Conservation (phyloP, 179 eudicot species). For the Vitellaria paradoxa region DNA sequence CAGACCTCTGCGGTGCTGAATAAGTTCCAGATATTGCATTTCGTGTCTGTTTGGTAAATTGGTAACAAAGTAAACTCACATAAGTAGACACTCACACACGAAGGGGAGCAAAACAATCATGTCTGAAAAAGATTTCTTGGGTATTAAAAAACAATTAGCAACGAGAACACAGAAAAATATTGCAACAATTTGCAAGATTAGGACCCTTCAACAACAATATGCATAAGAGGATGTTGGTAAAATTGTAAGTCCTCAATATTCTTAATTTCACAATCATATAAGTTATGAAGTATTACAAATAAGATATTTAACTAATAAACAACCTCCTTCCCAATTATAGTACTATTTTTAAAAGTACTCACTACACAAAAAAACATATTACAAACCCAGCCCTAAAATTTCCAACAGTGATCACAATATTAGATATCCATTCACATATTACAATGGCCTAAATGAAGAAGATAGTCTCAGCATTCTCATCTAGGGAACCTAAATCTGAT, state of each 20-base stretch:
- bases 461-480: background rate
- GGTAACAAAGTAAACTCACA: background rate
- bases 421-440: background rate
- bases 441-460: background rate
- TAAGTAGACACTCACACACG: background rate
- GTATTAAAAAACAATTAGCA: background rate
- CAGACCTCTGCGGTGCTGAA: conserved; percentile 99
- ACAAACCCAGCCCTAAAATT: background rate
- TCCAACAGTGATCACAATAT: background rate
- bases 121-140: background rate
- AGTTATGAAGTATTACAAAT: background rate
- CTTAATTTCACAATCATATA: background rate
- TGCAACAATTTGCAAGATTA: background rate
- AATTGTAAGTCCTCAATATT: background rate
- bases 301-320: background rate
- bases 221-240: background rate
- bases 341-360: background rate
- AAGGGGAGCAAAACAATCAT: no score
- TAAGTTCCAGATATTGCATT: conserved; percentile 96
- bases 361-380: background rate
- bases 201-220: background rate
- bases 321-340: background rate
- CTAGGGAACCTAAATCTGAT: background rate
- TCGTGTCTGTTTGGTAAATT: conserved; percentile 63
- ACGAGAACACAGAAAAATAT: background rate